phyloP scores from a whole-genome alignment of 108 stramenopile genomes.

The Nannochloropsis salina region DNA sequence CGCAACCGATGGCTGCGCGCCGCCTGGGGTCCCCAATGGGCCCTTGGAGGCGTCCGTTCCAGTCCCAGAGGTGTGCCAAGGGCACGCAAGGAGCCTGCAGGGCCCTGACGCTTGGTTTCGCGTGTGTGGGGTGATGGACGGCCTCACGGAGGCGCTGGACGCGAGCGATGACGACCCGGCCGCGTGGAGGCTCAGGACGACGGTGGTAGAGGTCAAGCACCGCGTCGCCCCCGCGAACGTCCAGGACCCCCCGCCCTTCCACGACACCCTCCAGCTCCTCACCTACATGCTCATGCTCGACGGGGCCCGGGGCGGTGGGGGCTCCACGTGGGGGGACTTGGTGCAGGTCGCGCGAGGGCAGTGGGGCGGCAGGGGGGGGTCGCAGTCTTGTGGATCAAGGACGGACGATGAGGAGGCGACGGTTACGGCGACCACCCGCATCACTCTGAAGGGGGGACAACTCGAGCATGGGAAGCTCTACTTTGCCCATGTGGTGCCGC shows the following conservation, averaged over 20 bases:
- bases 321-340: constrained; percentile 11
- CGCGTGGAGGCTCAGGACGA: background rate
- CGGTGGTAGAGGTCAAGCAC: background rate
- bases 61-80: background rate
- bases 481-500: constrained; percentile 11
- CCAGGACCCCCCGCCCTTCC: background rate
- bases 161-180: background rate
- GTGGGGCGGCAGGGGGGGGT: background rate
- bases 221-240: background rate
- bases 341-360: constrained; percentile 1
- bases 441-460: background rate
- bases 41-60: background rate
- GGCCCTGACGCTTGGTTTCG: constrained; percentile 2
- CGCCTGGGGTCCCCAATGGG: background rate
- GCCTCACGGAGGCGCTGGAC: background rate
- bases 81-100: background rate
- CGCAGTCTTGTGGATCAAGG: background rate
- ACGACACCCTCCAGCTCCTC: background rate
- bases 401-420: background rate
- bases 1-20: background rate
- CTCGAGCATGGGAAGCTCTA: background rate
- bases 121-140: constrained; percentile 14
- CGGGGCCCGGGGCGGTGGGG: background rate
- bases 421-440: background rate
- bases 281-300: background rate